phyloP scores from a whole-genome alignment of 1,284 basidiomycete species.

The Trichosporon ovoides region DNA sequence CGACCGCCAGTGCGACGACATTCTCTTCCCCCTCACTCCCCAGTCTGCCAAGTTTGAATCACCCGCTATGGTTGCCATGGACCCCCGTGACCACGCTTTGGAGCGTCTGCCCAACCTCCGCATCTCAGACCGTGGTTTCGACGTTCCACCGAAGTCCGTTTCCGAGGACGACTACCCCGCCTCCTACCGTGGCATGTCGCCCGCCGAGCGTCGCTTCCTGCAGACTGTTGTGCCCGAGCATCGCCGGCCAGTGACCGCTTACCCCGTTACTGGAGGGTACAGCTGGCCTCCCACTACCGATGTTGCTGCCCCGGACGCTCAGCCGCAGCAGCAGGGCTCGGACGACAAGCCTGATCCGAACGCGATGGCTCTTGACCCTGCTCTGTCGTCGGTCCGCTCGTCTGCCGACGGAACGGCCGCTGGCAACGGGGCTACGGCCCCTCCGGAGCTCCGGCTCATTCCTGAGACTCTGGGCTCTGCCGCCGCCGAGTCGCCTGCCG shows the following conservation, averaged over 20 bases:
- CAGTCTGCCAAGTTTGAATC: constrained; percentile 11
- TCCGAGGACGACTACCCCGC: background rate
- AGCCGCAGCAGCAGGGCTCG: constrained; percentile 2
- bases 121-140: constrained; percentile 11
- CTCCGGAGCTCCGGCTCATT: constrained; percentile 31
- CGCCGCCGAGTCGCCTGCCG: constrained; percentile 21
- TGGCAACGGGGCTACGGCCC: constrained; percentile 6
- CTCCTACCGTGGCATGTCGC: constrained; percentile 13
- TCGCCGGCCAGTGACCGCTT: constrained; percentile 21
- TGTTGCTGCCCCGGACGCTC: constrained; percentile 8
- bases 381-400: constrained; percentile 32
- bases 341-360: constrained; percentile 12
- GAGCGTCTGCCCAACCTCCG: constrained; percentile 15
- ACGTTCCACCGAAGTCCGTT: constrained; percentile 3
- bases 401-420: constrained; percentile 12
- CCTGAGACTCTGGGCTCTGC: constrained; percentile 36
- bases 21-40: constrained; percentile 14
- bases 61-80: constrained; percentile 12
- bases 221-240: constrained; percentile 17
- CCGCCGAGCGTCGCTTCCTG: constrained; percentile 20
- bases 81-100: constrained; percentile 12
- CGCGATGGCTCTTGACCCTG: constrained; percentile 30
- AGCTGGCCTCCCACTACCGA: constrained; percentile 11
- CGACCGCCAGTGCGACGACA: constrained; percentile 8
- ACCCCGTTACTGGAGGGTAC: constrained; percentile 24